Conservation (phyloP, 75 land plant species). For the Sequoia sempervirens region DNA sequence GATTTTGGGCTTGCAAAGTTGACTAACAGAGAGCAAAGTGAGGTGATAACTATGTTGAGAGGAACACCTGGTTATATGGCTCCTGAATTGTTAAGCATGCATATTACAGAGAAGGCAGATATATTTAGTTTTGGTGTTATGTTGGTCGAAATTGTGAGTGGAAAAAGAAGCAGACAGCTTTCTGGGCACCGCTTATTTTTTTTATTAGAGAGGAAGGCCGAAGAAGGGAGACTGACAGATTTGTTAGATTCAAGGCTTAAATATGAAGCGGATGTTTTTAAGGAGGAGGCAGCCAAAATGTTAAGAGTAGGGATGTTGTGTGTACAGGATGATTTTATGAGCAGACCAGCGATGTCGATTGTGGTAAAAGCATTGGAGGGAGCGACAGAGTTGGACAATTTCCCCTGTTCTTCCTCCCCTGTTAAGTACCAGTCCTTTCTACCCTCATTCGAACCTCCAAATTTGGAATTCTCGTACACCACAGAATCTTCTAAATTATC, state of each 20-base stretch:
- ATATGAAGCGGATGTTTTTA: neutral
- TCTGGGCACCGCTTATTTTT: conserved; percentile 11
- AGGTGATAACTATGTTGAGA: conserved; percentile 21
- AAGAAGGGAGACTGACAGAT: conserved; percentile 10
- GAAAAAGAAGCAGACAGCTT: conserved; percentile 11
- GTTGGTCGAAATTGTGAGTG: conserved; percentile 10
- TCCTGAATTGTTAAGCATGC: conserved; percentile 1
- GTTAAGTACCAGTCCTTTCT: neutral
- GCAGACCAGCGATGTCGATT: conserved; percentile 18
- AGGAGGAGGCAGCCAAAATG: conserved; percentile 1
- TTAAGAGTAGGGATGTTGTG: conserved; percentile 17
- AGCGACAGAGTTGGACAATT: neutral
- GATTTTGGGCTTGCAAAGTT: conserved; percentile 16
- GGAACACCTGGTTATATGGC: conserved; percentile 38
- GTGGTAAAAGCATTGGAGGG: conserved; percentile 20
- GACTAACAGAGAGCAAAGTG: conserved; percentile 15
- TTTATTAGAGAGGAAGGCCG: conserved; percentile 6
- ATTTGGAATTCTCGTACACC: neutral
- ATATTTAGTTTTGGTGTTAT: conserved; percentile 10
- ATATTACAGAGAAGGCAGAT: conserved; percentile 7
- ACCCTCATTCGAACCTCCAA: neutral
- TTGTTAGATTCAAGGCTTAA: neutral
- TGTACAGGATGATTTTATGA: conserved; percentile 11
- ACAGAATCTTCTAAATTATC: neutral
- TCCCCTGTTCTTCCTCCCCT: neutral